phyloP scores from a whole-genome alignment of 768 basidiomycete species.

The Hypholoma sublateritium region DNA sequence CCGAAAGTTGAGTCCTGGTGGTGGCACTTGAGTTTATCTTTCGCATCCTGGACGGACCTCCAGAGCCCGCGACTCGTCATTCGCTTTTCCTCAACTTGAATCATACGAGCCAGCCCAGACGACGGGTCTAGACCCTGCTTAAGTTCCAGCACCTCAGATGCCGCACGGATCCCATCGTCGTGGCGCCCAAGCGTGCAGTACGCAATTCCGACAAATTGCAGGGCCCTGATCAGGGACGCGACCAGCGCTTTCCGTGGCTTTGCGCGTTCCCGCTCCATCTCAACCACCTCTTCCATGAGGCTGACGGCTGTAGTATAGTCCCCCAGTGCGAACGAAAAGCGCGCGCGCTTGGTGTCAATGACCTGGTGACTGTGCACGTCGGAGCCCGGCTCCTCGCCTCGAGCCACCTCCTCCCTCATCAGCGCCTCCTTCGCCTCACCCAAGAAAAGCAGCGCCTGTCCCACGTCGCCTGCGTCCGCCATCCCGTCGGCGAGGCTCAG shows the following conservation, averaged over 20 bases:
- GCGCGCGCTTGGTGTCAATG: not conserved
- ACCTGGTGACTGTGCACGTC: not conserved
- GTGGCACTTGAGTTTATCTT: not conserved
- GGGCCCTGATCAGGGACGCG: not conserved
- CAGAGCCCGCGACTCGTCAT: not conserved
- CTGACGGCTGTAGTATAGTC: not conserved
- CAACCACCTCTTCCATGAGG: not conserved
- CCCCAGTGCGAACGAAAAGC: not conserved
- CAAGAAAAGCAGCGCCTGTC: not conserved
- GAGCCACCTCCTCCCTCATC: not conserved
- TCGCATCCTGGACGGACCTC: not conserved
- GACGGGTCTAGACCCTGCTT: not conserved
- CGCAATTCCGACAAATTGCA: not conserved
- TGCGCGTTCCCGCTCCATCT: not conserved
- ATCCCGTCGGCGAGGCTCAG: not conserved
- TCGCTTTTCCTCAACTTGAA: not conserved
- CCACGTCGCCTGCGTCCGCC: not conserved
- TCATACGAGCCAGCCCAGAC: not conserved
- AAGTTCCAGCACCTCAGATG: not conserved
- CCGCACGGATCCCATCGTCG: slow-evolving; percentile 1
- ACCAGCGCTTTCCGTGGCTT: not conserved
- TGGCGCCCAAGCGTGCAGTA: slow-evolving; percentile 2
- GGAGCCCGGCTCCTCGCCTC: not conserved
- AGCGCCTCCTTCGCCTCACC: not conserved
- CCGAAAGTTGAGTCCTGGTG: not conserved